A percentile compares a stretch with the other conserved stretches of the same genome.
Conservation (phyloP, 345 rosid species). For the Pistacia integerrima region DNA sequence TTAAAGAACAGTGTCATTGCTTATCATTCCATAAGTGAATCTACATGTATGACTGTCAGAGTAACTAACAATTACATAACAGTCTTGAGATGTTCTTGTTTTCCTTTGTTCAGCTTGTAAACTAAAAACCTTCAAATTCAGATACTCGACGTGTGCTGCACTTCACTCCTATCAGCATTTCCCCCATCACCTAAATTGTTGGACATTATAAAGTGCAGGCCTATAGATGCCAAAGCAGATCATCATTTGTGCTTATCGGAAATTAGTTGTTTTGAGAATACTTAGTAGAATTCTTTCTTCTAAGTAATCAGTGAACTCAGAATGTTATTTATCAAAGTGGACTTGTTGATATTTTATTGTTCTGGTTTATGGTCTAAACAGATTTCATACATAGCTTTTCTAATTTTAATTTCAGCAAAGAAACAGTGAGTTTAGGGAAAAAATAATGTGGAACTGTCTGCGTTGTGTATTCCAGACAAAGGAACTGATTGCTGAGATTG, state of each 20-base stretch:
- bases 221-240: not conserved
- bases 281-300: too few species aligned
- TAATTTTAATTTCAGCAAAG: not conserved
- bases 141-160: too few species aligned
- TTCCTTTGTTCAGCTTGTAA: not conserved
- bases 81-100: not conserved
- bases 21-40: not conserved
- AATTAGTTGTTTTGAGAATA: too few species aligned
- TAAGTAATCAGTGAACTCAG: too few species aligned
- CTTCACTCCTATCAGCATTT: not conserved
- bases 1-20: not conserved
- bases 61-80: not conserved
- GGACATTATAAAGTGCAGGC: not conserved
- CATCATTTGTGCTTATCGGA: not conserved
- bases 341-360: not conserved
- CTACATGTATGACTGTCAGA: not conserved
- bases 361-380: not conserved
- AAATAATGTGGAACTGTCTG: constrained; percentile 11
- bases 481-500: constrained; percentile 82
- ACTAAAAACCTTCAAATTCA: not conserved
- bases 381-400: not conserved
- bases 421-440: not conserved
- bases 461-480: constrained; percentile 52
- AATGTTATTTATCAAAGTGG: not conserved
- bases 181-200: not conserved